Base-by-base conservation (phyloP, 2,329 filamentous ascomycete genomes). In the Aureobasidium sp. region DNA sequence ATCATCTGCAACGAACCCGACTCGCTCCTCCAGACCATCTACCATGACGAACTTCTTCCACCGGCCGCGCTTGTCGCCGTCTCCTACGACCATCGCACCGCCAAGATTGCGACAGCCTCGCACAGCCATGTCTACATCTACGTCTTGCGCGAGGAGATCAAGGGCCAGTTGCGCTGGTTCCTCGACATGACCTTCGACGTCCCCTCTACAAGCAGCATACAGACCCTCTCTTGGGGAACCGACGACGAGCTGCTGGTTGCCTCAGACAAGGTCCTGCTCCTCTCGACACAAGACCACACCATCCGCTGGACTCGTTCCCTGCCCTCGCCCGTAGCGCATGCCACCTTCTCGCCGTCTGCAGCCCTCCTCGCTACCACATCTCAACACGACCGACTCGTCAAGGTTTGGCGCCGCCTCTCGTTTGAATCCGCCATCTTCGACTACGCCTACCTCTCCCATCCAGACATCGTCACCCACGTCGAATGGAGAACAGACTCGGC, bases 391-490 rank as follows among this genome's bases (percentile, higher is more conserved):
- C 82, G 87, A 57, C 77, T 97, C 22, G 86, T 96, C 67, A 97
- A 99, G 76, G 83, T 97, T 68, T 99, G 95, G 94, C 85, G 91
- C 65, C 84, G 93, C 59, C 78, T 96, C 27, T 89, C 88, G 9
- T 97, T 93, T 71, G 91, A 91, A 62, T 88, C 95, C 67, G 88
- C 91, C 42, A 83, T 89, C 62, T 97, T 97, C 74, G 93, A 97
- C 69, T 87, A 96, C 68, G 86, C 87, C 31, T 97, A 97, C 74
- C 84, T 99, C 1, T 81, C 86, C n/a, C 94, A 99, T 72, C 90
- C 91, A 1, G 81, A 83, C 29, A 76, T 87, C 0, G 85, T 99
- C n/a, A 93, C 90, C 3, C 85, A 84, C 63, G 76, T 96, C 63
- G 87, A 93, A 71, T 99, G 95, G 95, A 84, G 85, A 6, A 84